Base-by-base conservation (phyloP, 2,329 filamentous ascomycete genomes). In the Epichloe sp. region DNA sequence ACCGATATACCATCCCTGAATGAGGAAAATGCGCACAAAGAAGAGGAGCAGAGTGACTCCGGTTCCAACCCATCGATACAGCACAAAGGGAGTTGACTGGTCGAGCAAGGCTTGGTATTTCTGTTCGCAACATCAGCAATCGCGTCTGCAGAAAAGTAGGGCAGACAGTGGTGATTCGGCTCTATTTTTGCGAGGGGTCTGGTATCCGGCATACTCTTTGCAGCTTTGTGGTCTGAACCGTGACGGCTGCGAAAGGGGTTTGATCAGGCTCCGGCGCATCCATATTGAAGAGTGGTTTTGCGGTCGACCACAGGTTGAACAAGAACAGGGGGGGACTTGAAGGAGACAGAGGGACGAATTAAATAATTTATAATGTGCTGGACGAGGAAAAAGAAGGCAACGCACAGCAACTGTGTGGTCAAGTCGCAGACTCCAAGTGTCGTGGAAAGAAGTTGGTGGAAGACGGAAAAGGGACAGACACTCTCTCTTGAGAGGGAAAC, bases 1-100 rank as follows among this genome's bases (percentile, higher is more conserved):
- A 95, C 89, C 89, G 59, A 98, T 97, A 68, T 98, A 98, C 93
- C 93, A 98, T 71, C 93, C 93, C 73, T 97, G 89, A 53, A 89
- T 88, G 48, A 95, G 57, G 58, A 98, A 76, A 68, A 98, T 94
- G 65, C 93, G 84, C 58, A 93, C 66, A 66, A 88, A 91, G 76
- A 98, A 98, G 60, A 89, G 56, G 55, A 88, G 52, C 53, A 97
- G 80, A 51, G 85, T 76, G 41, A 79, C 74, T 48, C 71, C 86
- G n/a, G 91, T 95, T 67, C 83, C 84, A 55, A 85, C 66, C 93
- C 93, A 98, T 76, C 93, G 80, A 72, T 97, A 95, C 53, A 84
- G 73, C 50, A 89, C 83, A 69, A 82, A 94, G 14, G 93, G 93
- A 10, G 91, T 97, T 49, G 86, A 91, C 71, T 89, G 86, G 71